Conservation (phyloP, 345 rosid genomes). For the Dimocarpus longan region DNA sequence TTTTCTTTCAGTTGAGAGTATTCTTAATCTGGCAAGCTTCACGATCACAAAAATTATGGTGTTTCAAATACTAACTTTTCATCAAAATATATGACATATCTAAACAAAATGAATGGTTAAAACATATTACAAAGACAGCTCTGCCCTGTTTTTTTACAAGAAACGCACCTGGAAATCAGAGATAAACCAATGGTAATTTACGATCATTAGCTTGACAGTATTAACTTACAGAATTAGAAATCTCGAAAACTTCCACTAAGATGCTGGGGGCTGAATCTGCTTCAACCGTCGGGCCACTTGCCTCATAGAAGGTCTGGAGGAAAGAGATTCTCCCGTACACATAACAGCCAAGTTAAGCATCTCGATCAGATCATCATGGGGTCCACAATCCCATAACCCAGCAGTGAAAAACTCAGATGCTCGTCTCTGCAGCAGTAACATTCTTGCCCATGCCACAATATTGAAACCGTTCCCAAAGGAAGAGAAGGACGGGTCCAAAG, state of each 20-base stretch:
- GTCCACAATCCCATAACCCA: slow-evolving; percentile 54
- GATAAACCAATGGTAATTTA: slow-evolving; percentile 21
- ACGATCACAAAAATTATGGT: not conserved
- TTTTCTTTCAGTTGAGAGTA: not conserved
- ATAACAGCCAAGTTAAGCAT: slow-evolving; percentile 42
- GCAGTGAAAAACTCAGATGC: slow-evolving; percentile 43
- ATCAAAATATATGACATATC: slow-evolving; percentile 6
- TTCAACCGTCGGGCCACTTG: slow-evolving; percentile 50
- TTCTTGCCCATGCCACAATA: slow-evolving; percentile 54
- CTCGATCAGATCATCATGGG: slow-evolving; percentile 47
- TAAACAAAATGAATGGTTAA: slow-evolving; percentile 7
- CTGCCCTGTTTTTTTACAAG: slow-evolving; percentile 19
- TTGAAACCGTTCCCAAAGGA: slow-evolving; percentile 54
- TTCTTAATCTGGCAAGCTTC: not conserved
- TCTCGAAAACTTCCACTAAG: slow-evolving; percentile 31
- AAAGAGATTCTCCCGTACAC: slow-evolving; percentile 51
- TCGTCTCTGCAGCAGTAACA: slow-evolving; percentile 45
- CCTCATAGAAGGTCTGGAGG: slow-evolving; percentile 58
- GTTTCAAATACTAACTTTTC: not conserved
- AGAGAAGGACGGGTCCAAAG: slow-evolving; percentile 54
- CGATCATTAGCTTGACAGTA: slow-evolving; percentile 25
- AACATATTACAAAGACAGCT: slow-evolving; percentile 22
- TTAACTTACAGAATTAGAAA: slow-evolving; percentile 29
- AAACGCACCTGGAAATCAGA: slow-evolving; percentile 19
- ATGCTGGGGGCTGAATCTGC: slow-evolving; percentile 45